phyloP scores from a whole-genome alignment of 1,284 basidiomycete genomes.

The Cronartium quercuum region DNA sequence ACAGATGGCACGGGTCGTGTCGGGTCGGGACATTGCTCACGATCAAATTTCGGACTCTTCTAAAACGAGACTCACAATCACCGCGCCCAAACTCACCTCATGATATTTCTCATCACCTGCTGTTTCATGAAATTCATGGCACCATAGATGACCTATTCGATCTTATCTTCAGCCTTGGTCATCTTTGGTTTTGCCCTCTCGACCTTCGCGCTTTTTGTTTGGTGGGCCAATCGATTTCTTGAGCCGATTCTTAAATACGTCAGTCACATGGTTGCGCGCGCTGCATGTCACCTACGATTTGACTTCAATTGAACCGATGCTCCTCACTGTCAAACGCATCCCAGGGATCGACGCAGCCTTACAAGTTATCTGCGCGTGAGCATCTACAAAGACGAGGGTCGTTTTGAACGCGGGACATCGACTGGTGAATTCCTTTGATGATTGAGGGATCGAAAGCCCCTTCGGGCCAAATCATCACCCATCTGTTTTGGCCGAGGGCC shows the following conservation, averaged over 20 bases:
- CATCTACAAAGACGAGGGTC: slow-evolving; percentile 30
- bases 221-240: slow-evolving; percentile 8
- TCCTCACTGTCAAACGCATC: background rate
- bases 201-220: background rate
- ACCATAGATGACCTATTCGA: background rate
- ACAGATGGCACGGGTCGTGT: too few relatives aligned
- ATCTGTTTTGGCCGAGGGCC: slow-evolving; percentile 28
- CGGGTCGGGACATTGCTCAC: too few relatives aligned
- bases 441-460: background rate
- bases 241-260: slow-evolving; percentile 24
- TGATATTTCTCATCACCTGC: too few relatives aligned
- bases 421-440: background rate
- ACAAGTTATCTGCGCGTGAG: slow-evolving; percentile 18
- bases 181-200: background rate
- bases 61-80: too few relatives aligned
- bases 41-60: too few relatives aligned
- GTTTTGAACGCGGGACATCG: background rate
- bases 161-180: background rate
- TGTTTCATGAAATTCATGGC: too few relatives aligned
- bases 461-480: background rate
- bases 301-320: background rate
- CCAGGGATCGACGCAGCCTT: slow-evolving; percentile 30
- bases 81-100: too few relatives aligned
- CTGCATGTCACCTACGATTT: background rate
- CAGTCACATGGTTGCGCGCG: background rate